These are phyloP conservation scores for Rhodamnia rubescens DNA, from an alignment of 345 rosid species.

Conservation along the genomic window DNA sequence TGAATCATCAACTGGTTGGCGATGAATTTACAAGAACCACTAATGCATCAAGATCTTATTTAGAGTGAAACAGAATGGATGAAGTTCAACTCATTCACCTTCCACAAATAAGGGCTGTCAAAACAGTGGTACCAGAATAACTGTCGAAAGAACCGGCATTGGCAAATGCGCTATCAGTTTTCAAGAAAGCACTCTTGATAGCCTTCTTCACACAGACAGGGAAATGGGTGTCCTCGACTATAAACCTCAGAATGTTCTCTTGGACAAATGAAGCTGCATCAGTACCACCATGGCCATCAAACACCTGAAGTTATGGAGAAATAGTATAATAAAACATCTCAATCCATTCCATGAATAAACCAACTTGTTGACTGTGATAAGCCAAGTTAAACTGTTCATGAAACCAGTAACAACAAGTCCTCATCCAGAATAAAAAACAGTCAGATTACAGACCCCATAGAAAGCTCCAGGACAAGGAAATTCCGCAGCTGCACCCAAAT, in stretches of 20 bases:
- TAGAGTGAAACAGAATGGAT: background rate
- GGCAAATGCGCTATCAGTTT: conserved; percentile 16
- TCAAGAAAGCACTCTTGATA: conserved; percentile 16
- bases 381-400: background rate
- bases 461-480: conserved; percentile 16
- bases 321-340: background rate
- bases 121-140: conserved; percentile 18
- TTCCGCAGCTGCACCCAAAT: background rate
- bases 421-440: background rate
- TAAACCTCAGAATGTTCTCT: conserved; percentile 13
- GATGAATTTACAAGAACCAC: background rate
- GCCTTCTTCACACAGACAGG: conserved; percentile 8
- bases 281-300: conserved; percentile 24
- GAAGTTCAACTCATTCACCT: background rate
- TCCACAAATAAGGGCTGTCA: conserved; percentile 13
- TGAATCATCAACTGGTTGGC: background rate
- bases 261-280: conserved; percentile 14
- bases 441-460: conserved; percentile 15
- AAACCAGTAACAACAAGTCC: background rate
- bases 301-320: conserved; percentile 9
- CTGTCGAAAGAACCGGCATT: conserved; percentile 11
- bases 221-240: conserved; percentile 16
- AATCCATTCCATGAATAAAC: background rate
- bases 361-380: background rate
- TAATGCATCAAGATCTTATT: background rate